Conservation (phyloP, 129 eudicot species). For the Flaveria ramosissima region DNA sequence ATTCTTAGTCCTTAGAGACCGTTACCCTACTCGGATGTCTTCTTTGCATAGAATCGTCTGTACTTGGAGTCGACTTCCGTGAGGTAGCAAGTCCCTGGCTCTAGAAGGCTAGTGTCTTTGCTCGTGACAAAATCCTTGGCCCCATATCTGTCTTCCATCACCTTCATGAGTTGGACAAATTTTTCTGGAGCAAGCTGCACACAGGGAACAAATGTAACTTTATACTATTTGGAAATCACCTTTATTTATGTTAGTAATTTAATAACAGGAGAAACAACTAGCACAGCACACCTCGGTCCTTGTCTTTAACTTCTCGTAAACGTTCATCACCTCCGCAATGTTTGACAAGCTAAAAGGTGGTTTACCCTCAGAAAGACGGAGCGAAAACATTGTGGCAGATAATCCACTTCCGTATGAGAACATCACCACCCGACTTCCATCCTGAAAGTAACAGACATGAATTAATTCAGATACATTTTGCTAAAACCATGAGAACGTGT, state of each 20-base stretch:
- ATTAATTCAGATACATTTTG: no score
- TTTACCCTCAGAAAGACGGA: constrained; percentile 60
- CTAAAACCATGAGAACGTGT: no score
- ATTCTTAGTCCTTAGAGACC: constrained; percentile 39
- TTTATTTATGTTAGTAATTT: neutral
- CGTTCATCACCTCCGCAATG: constrained; percentile 67
- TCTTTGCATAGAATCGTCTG: constrained; percentile 73
- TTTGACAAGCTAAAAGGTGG: constrained; percentile 81
- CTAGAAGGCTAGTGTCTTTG: constrained; percentile 73
- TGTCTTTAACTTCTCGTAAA: constrained; percentile 63
- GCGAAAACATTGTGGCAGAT: constrained; percentile 78
- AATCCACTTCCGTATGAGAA: constrained; percentile 88
- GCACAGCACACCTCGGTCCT: constrained; percentile 80
- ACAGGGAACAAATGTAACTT: neutral
- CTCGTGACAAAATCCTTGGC: constrained; percentile 78
- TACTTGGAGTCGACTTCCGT: constrained; percentile 79
- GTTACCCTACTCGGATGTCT: constrained; percentile 44
- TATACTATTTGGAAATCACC: neutral
- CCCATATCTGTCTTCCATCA: constrained; percentile 91
- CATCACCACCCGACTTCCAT: constrained; percentile 63
- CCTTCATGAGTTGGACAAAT: constrained; percentile 66
- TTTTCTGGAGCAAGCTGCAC: constrained; percentile 67
- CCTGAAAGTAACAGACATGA: constrained; percentile 38
- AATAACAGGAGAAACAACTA: neutral
- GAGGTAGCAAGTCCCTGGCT: constrained; percentile 73